Base-by-base conservation (phyloP, 1,284 basidiomycete genomes). In the Athelia psychrophila region DNA sequence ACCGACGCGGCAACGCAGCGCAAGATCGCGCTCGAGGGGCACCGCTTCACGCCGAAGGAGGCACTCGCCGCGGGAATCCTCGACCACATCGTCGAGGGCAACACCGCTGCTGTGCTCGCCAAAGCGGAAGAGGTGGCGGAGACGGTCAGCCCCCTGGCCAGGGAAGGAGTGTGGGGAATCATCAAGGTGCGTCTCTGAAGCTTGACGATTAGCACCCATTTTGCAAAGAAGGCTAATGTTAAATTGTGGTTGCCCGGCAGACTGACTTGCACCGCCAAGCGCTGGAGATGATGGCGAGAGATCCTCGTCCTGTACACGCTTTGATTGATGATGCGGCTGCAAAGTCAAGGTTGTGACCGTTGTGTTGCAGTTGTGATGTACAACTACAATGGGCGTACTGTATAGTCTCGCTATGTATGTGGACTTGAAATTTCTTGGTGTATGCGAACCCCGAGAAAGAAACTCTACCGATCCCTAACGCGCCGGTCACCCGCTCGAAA, bases 1-100 rank as follows among this genome's bases (percentile, higher is more conserved):
- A 73, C 83, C 2, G 75, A 83, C 59, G 75, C 78, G 22, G 68
- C 68, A n/a, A 61, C 87, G 3, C 79, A 86, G 19, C 83, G 93
- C 35, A 86, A 90, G 63, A 84, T 94, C 27, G 82, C 88, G 12
- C 76, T 96, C 3, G 91, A 94, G 62, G 95, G 91, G 1, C 81
- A 92, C 60, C 80, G 91, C 38, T 95, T 93, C 69, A 84, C 86
- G 1, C 86, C 93, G 5, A 58, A 71, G 13, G 92, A 96, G 65
- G 86, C 91, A 1, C 70, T 85, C 3, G 66, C 78, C 10, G 75
- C 74, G 16, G 87, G 89, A 3, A 68, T 97, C 10, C 71, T 97
- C 20, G 94, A 97, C 64, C 75, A 80, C 54, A 64, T 89, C 45
- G 89, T 83, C 22, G 73, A 72, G 49, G 81, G 74, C 6, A 71